phyloP scores from a whole-genome alignment of 129 eudicot species.

The Flaveria sonorensis region DNA sequence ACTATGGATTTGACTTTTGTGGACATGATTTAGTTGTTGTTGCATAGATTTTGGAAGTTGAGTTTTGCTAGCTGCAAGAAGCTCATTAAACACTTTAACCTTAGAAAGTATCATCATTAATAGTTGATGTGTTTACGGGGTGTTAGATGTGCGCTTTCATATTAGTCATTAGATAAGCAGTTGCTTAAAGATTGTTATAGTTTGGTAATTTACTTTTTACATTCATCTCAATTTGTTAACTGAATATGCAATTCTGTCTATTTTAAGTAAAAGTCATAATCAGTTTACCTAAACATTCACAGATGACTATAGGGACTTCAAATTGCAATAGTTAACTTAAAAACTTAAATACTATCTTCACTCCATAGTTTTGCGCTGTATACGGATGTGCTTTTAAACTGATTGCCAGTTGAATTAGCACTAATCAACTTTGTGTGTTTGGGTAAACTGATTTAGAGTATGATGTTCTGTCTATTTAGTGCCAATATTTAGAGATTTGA shows the following conservation, averaged over 20 bases:
- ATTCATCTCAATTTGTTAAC: background rate
- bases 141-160: constrained; percentile 8
- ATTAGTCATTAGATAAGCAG: background rate
- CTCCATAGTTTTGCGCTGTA: background rate
- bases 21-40: constrained; percentile 12
- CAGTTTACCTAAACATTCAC: too few species aligned
- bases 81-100: constrained; percentile 6
- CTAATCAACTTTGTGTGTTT: background rate
- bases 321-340: background rate
- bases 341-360: background rate
- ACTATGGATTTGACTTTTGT: constrained; percentile 14
- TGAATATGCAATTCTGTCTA: background rate
- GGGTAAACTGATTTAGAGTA: background rate
- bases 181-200: background rate
- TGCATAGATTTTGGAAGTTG: constrained; percentile 8
- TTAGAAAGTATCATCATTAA: constrained; percentile 13
- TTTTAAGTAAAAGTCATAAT: too few species aligned
- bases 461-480: background rate
- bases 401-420: background rate
- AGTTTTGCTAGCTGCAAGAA: constrained; percentile 14
- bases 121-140: constrained; percentile 1
- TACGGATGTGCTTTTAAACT: background rate
- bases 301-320: background rate
- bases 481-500: background rate
- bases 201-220: background rate